These are phyloP conservation scores for Candida sp. DNA, from an alignment of 1,139 yeast genomes.

Conservation along the genomic window DNA sequence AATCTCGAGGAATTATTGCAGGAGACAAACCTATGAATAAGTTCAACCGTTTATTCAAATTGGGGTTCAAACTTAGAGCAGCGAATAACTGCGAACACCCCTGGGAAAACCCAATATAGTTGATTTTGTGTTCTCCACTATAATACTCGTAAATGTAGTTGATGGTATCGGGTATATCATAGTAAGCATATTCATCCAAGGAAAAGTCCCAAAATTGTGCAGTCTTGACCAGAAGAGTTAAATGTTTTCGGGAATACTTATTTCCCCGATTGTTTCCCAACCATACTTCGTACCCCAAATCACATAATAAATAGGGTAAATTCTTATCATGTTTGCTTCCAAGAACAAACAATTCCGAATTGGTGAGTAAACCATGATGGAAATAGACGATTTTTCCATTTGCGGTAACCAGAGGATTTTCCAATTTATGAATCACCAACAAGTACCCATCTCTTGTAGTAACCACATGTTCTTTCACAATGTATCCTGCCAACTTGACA, in stretches of 20 bases:
- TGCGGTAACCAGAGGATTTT: conserved; percentile 5
- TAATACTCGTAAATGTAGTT: conserved; percentile 45
- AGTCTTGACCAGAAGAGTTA: conserved; percentile 36
- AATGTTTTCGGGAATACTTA: conserved; percentile 37
- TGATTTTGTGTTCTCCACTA: conserved; percentile 13
- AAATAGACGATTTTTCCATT: conserved; percentile 30
- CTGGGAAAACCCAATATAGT: conserved; percentile 44
- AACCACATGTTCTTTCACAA: conserved; percentile 70
- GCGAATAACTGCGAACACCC: conserved; percentile 47
- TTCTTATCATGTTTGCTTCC: conserved; percentile 31
- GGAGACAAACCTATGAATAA: conserved; percentile 44
- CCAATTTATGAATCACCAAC: conserved; percentile 36
- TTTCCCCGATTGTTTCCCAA: conserved; percentile 36
- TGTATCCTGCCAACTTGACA: conserved; percentile 59
- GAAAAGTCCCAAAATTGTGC: conserved; percentile 78
- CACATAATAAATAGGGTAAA: conserved; percentile 27
- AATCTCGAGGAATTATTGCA: conserved; percentile 40
- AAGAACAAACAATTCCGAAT: conserved; percentile 41
- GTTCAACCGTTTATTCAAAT: conserved; percentile 28
- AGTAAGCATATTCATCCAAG: conserved; percentile 80
- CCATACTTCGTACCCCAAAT: conserved; percentile 35
- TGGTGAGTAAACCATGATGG: conserved; percentile 47
- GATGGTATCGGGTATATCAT: conserved; percentile 76
- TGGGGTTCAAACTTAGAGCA: conserved; percentile 35
- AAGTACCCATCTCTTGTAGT: conserved; percentile 44